These are phyloP conservation scores for Phlebopus sp. DNA, from an alignment of 1,284 basidiomycete genomes.

Conservation along the genomic window DNA sequence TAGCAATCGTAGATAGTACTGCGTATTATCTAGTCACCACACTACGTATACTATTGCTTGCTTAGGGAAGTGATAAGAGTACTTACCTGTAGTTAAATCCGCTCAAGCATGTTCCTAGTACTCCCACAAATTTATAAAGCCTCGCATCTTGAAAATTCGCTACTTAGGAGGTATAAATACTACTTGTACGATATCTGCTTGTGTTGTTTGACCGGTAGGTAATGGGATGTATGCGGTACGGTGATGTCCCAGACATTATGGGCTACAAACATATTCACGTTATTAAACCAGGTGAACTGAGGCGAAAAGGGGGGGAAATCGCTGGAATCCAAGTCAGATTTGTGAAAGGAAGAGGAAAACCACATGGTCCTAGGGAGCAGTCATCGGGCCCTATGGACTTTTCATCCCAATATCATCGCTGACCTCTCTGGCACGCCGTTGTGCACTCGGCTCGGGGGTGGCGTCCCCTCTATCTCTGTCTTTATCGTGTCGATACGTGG, in stretches of 20 bases:
- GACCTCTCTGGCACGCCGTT: conserved; percentile 24
- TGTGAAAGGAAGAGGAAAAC: background rate
- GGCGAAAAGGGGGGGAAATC: no score
- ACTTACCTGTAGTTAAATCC: no score
- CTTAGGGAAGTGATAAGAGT: no score
- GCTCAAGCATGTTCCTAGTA: no score
- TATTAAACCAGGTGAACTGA: conserved; percentile 19
- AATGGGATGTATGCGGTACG: conserved; percentile 10
- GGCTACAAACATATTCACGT: conserved; percentile 16
- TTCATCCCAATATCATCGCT: conserved; percentile 32
- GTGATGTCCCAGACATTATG: conserved; percentile 25
- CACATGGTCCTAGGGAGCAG: background rate
- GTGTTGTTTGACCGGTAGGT: conserved; percentile 14
- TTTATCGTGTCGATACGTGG: conserved; percentile 22
- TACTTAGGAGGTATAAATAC: conserved; percentile 21
- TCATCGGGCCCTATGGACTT: conserved; percentile 20
- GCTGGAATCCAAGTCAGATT: background rate
- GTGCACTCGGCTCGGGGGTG: conserved; percentile 30
- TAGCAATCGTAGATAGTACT: no score
- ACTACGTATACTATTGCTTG: no score
- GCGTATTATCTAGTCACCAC: no score
- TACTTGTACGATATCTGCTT: conserved; percentile 18
- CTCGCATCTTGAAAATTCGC: no score
- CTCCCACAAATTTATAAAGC: no score
- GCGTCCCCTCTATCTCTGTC: conserved; percentile 32